Conservation (phyloP, 805 yeast genomes). For the Hanseniaspora mollemarum region DNA sequence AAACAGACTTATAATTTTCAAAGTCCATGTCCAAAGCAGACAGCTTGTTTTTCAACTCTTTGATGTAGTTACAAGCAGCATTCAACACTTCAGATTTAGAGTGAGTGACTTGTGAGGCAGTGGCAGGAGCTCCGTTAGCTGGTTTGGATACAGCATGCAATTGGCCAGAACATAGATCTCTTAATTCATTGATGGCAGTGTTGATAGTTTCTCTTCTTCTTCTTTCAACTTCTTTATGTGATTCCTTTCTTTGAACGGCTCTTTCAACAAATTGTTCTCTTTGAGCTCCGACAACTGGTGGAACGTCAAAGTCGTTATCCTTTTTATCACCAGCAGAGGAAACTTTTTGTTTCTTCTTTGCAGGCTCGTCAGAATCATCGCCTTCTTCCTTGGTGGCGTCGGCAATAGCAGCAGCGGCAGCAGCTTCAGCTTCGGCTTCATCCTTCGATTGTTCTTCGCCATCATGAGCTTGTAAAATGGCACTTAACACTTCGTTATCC, state of each 20-base stretch:
- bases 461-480: constrained; percentile 1
- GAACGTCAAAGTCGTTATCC: neutral
- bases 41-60: constrained; percentile 65
- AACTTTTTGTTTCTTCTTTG: constrained; percentile 3
- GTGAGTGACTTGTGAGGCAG: constrained; percentile 27
- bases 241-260: constrained; percentile 58
- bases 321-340: constrained; percentile 10
- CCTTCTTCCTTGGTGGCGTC: constrained; percentile 16
- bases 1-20: constrained; percentile 9
- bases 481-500: neutral
- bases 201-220: constrained; percentile 83
- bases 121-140: neutral
- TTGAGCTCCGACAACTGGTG: neutral
- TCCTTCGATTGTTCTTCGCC: constrained; percentile 1
- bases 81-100: constrained; percentile 84
- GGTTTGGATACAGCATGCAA: constrained; percentile 31
- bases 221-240: constrained; percentile 92
- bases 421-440: neutral
- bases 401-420: constrained; percentile 25
- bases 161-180: constrained; percentile 64
- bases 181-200: constrained; percentile 70
- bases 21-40: constrained; percentile 10
- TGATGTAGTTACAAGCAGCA: constrained; percentile 82
- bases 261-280: constrained; percentile 34
- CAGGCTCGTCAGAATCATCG: constrained; percentile 6